A percentile compares a stretch with the other conserved stretches of the same genome.
Conservation (phyloP, 352 stramenopile genomes). For the Pythium phragmitis region DNA sequence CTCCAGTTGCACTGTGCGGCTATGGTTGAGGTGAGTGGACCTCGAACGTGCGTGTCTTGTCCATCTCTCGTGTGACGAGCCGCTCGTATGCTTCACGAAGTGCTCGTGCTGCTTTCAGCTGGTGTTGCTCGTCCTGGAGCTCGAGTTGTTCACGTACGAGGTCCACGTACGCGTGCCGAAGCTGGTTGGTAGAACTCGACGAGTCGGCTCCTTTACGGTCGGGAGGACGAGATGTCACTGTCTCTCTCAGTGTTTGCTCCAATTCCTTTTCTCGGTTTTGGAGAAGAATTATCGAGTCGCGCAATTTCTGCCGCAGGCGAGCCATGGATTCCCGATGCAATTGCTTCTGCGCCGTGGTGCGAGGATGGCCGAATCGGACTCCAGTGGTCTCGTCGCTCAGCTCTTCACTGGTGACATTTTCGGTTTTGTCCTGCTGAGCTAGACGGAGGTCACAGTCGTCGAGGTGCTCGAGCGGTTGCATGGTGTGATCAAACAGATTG, state of each 20-base stretch:
- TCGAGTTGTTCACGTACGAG: background rate
- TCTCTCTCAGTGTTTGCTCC: background rate
- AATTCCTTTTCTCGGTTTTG: background rate
- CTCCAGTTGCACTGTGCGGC: no score
- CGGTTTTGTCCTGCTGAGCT: background rate
- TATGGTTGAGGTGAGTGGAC: no score
- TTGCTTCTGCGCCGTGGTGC: background rate
- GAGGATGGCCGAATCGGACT: background rate
- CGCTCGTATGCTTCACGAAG: no score
- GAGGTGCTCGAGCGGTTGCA: background rate
- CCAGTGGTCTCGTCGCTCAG: background rate
- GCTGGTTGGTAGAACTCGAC: background rate
- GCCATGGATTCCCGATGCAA: constrained; percentile 3
- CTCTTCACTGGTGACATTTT: background rate
- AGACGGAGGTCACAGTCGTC: background rate
- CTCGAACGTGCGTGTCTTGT: no score
- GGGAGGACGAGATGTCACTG: background rate
- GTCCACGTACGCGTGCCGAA: background rate
- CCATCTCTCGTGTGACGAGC: no score
- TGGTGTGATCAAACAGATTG: background rate
- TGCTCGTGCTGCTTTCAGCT: no score
- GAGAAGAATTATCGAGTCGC: background rate
- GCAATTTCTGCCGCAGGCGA: background rate
- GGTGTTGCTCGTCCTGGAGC: background rate
- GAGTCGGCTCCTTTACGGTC: background rate